Base-by-base conservation (phyloP, 805 yeast species). In the Yamadazyma philogaea region DNA sequence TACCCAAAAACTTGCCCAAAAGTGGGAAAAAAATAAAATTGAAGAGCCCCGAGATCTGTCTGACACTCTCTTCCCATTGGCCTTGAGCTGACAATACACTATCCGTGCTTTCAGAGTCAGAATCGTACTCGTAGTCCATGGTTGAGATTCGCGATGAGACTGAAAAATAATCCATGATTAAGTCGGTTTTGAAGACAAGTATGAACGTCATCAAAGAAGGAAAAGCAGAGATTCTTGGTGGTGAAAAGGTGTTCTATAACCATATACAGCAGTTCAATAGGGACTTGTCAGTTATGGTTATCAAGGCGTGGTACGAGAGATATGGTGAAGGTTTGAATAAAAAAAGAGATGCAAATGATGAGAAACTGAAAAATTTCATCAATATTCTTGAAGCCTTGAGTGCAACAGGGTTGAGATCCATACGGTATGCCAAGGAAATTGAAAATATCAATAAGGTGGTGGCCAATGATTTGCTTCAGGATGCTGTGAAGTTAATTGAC, bases 181-280 rank as follows among this genome's bases (percentile, higher is more conserved):
- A 31, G 34, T 14, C 40, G 19, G 31, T 30, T 10, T 10, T 30
- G 6, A 22, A 35, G 31, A 68, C 33, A 6, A 27, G 20, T 14
- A 41, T 51, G 49, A 57, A 59, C 31, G 55, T 64, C 18, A 64
- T 74, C 20, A 68, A 59, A 34, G 99, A 93, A 61, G 99, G 99
- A 1, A 69, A 75, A 43, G 97, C 98, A 11, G 77, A 82, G 18
- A 81, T 93, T 34, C 69, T 90, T 24, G 83, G 86, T 54, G 81
- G 81, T 37, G 89, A 86, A 51, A 73, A 75, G 45, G 99, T 93
- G 8, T 93, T 93, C 59, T 93, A 93, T 65, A 93, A 93, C 60
- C 97, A 96, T 7, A 85, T 93, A 43, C 99, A 93, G 65, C 98
- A 91, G 64, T 93, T 89, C 66, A 93, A 93, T 63, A 77, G 99